A percentile compares a stretch with the other conserved stretches of the same genome.
Evolutionary conservation across 176 grass and related monocot species (phyloP).

Genomic region (Chrysopogon serrulatus): DNA sequence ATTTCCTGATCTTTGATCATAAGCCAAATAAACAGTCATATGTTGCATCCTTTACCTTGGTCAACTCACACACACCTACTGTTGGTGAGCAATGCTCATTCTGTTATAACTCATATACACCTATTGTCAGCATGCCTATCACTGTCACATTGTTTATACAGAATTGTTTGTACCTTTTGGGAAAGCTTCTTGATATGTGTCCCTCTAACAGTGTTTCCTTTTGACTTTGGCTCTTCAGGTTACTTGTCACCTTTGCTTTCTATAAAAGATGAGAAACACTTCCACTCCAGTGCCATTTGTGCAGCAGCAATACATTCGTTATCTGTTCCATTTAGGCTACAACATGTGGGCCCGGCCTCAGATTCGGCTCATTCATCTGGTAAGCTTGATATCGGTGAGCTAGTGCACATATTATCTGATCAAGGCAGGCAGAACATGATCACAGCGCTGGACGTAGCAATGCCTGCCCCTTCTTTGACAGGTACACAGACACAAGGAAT

Average conservation of each 20-base stretch:
- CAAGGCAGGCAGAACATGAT: constrained; percentile 82
- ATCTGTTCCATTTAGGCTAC: constrained; percentile 62
- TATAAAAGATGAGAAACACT: constrained; percentile 71
- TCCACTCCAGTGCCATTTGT: constrained; percentile 80
- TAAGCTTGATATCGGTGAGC: constrained; percentile 62
- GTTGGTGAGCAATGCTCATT: not conserved
- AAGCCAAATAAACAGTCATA: not conserved
- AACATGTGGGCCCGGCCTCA: constrained; percentile 31
- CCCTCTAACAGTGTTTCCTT: not conserved
- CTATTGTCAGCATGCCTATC: not conserved
- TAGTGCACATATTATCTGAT: constrained; percentile 62
- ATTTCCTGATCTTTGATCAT: not conserved
- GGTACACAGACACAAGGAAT: constrained; percentile 31
- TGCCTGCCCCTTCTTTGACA: constrained; percentile 75
- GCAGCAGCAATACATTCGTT: constrained; percentile 81
- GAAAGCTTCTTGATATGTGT: not conserved
- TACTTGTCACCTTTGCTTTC: constrained; percentile 47
- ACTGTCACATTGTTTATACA: not conserved
- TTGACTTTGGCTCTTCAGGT: constrained; percentile 39
- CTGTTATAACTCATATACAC: not conserved
- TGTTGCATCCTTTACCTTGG: not conserved
- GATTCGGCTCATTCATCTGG: constrained; percentile 41
- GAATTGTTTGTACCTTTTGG: not conserved
- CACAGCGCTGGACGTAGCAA: constrained; percentile 68
- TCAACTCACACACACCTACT: not conserved